phyloP scores from a whole-genome alignment of 2,329 filamentous ascomycete species.

The Byssoonygena ceratinophila region DNA sequence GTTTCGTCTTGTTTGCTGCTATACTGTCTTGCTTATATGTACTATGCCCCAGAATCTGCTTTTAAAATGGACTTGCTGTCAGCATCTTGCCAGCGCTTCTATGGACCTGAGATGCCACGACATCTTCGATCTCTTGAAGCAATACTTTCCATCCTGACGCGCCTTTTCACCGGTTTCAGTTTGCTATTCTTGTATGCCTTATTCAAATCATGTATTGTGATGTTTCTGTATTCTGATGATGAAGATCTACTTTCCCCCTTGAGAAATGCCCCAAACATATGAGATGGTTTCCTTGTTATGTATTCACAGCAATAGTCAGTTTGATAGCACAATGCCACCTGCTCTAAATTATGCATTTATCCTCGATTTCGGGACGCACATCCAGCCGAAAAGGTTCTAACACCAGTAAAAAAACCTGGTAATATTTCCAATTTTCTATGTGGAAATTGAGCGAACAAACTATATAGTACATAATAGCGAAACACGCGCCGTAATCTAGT shows the following conservation, averaged over 20 bases:
- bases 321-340: not conserved
- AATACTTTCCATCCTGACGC: not conserved
- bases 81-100: not conserved
- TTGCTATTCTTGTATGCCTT: not conserved
- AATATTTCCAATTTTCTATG: not conserved
- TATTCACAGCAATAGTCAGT: slow-evolving; percentile 1
- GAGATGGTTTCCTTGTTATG: not conserved
- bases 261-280: not conserved
- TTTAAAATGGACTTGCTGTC: not conserved
- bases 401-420: not conserved
- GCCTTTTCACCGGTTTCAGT: not conserved
- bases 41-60: not conserved
- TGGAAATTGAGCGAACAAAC: not conserved
- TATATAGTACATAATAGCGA: not conserved
- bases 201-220: not conserved
- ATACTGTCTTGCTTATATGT: slow-evolving; percentile 7
- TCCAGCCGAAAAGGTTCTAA: not conserved
- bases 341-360: not conserved
- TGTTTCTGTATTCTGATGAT: not conserved
- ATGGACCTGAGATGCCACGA: too few species aligned
- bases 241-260: not conserved
- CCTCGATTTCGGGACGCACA: not conserved
- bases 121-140: too few species aligned
- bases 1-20: slow-evolving; percentile 1
- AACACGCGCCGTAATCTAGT: not conserved